These are phyloP conservation scores for Podospora comata DNA, from an alignment of 495 filamentous ascomycete genomes.

Conservation along the genomic window DNA sequence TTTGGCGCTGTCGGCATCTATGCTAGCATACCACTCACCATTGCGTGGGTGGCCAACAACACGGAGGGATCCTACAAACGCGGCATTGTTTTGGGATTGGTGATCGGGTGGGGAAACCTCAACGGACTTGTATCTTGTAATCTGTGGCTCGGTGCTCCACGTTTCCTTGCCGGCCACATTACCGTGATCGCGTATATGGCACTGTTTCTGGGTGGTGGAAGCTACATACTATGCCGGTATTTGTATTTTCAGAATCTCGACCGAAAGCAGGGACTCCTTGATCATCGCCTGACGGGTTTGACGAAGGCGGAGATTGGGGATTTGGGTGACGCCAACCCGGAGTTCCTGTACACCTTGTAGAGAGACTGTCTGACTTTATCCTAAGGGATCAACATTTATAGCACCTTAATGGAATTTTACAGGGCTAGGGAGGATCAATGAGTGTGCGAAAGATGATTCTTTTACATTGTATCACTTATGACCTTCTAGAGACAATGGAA, in stretches of 20 bases:
- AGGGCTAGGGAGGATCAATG: too few relatives aligned
- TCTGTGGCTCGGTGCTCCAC: conserved; percentile 51
- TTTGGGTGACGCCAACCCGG: conserved; percentile 69
- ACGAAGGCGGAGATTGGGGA: conserved; percentile 54
- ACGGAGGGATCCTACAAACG: conserved; percentile 90
- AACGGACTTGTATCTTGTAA: conserved; percentile 83
- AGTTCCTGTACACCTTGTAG: conserved; percentile 68
- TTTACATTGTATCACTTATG: too few relatives aligned
- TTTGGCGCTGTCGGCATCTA: conserved; percentile 88
- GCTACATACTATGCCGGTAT: conserved; percentile 59
- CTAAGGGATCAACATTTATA: too few relatives aligned
- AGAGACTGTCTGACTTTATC: neutral
- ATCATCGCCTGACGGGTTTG: conserved; percentile 63
- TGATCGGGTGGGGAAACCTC: conserved; percentile 91
- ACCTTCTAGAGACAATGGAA: too few relatives aligned
- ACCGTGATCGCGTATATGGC: conserved; percentile 50
- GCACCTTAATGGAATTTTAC: too few relatives aligned
- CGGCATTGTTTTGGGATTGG: conserved; percentile 78
- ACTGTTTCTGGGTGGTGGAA: conserved; percentile 49
- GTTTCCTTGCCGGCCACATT: conserved; percentile 48
- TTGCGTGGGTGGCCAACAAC: conserved; percentile 88
- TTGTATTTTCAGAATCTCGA: conserved; percentile 62
- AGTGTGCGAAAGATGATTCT: too few relatives aligned
- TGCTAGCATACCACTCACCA: conserved; percentile 83
- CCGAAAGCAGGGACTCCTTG: conserved; percentile 60